A percentile compares a stretch with the other conserved stretches of the same genome.
Evolutionary conservation across 495 filamentous ascomycete genomes (phyloP).

Genomic region (Chaetomidium leptoderma): DNA sequence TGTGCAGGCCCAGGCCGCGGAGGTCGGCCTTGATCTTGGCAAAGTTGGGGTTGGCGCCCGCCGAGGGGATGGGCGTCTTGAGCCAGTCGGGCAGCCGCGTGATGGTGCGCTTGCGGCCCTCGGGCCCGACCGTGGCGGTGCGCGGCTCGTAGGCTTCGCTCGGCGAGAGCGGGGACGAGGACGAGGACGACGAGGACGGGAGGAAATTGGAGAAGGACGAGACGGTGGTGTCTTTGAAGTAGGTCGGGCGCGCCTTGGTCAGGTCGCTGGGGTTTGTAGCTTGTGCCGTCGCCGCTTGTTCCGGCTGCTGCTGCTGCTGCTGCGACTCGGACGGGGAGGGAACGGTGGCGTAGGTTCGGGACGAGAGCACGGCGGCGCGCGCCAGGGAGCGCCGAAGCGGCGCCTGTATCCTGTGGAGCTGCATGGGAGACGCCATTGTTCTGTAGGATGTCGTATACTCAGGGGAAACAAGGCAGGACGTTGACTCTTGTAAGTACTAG

Average conservation of each 20-base stretch:
- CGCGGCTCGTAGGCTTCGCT: slow-evolving; percentile 61
- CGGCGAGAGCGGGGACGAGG: slow-evolving; percentile 39
- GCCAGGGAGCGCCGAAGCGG: slow-evolving; percentile 32
- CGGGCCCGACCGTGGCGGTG: slow-evolving; percentile 78
- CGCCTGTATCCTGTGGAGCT: slow-evolving; percentile 32
- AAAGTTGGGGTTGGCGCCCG: slow-evolving; percentile 65
- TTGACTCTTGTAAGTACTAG: not conserved
- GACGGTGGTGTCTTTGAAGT: slow-evolving; percentile 79
- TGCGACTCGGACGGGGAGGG: slow-evolving; percentile 24
- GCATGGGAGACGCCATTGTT: slow-evolving; percentile 30
- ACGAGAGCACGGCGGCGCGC: slow-evolving; percentile 21
- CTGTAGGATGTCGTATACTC: not conserved
- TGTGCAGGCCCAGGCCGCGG: slow-evolving; percentile 83
- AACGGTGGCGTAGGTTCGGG: slow-evolving; percentile 32
- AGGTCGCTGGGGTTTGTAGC: slow-evolving; percentile 11
- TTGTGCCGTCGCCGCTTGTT: no score
- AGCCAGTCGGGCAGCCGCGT: slow-evolving; percentile 91
- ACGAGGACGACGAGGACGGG: slow-evolving; percentile 31
- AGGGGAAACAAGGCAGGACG: not conserved
- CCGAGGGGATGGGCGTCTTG: slow-evolving; percentile 85
- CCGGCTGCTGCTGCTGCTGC: slow-evolving; percentile 8
- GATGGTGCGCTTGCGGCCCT: slow-evolving; percentile 78
- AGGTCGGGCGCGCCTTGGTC: slow-evolving; percentile 51
- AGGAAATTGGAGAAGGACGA: slow-evolving; percentile 86
- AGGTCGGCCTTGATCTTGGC: slow-evolving; percentile 92